Evolutionary conservation across 2,329 filamentous ascomycete species (phyloP).

Genomic region (Clonostachys rhizophaga): DNA sequence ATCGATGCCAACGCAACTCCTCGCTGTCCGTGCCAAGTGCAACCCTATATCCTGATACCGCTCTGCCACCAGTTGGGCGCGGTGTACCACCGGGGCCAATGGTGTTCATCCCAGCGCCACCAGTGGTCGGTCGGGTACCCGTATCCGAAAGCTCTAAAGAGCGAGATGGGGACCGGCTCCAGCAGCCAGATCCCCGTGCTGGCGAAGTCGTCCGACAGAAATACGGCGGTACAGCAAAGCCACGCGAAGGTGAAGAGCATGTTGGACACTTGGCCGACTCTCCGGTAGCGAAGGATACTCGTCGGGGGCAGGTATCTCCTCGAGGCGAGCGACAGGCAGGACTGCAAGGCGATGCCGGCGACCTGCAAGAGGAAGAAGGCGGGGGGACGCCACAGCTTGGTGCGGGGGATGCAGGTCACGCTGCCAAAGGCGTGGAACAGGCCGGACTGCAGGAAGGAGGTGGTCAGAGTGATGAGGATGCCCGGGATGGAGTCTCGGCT

Average conservation of each 20-base stretch:
- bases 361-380: conserved; percentile 71
- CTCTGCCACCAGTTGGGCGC: conserved; percentile 59
- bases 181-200: conserved; percentile 71
- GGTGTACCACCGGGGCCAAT: conserved; percentile 49
- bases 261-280: conserved; percentile 39
- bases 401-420: conserved; percentile 53
- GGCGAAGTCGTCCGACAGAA: conserved; percentile 74
- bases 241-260: conserved; percentile 58
- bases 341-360: conserved; percentile 60
- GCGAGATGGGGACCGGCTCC: conserved; percentile 76
- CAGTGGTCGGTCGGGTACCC: conserved; percentile 56
- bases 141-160: conserved; percentile 61
- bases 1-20: too few relatives aligned
- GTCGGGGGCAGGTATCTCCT: conserved; percentile 30
- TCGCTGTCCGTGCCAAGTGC: too few relatives aligned
- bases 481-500: conserved; percentile 16
- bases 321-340: conserved; percentile 24
- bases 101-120: conserved; percentile 60
- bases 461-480: conserved; percentile 18
- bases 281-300: conserved; percentile 29
- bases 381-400: conserved; percentile 46
- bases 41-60: conserved; percentile 14
- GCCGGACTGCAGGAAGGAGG: conserved; percentile 59
- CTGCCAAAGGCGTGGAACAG: conserved; percentile 69
- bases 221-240: conserved; percentile 60